Evolutionary conservation across 2,329 filamentous ascomycete genomes (phyloP).

Genomic region (Lachnellula subtilissima): DNA sequence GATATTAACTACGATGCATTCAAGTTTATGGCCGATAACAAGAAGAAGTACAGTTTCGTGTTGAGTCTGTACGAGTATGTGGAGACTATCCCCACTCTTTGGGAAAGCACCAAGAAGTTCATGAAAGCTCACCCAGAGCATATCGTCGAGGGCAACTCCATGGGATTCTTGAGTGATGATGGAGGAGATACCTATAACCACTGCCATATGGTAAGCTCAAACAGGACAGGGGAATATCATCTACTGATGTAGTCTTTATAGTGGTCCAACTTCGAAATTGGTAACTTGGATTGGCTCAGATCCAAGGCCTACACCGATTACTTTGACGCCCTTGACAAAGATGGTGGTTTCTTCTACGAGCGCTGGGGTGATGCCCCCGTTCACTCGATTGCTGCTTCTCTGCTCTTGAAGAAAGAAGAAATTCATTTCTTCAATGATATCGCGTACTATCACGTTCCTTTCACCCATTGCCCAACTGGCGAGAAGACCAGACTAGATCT

Average conservation of each 20-base stretch:
- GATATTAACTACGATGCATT: slow-evolving; percentile 95
- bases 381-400: slow-evolving; percentile 88
- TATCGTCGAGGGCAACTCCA: slow-evolving; percentile 75
- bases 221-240: not conserved
- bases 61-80: slow-evolving; percentile 94
- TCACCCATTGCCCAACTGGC: slow-evolving; percentile 93
- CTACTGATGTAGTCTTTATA: slow-evolving; percentile 37
- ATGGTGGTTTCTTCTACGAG: slow-evolving; percentile 98
- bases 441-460: slow-evolving; percentile 95
- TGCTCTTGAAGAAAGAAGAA: slow-evolving; percentile 87
- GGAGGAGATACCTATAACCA: slow-evolving; percentile 89
- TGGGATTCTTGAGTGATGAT: slow-evolving; percentile 89
- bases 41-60: slow-evolving; percentile 98
- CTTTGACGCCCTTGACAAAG: slow-evolving; percentile 80
- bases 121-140: slow-evolving; percentile 87
- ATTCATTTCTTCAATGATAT: slow-evolving; percentile 99
- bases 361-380: slow-evolving; percentile 97
- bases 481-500: slow-evolving; percentile 79
- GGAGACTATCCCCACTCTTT: slow-evolving; percentile 89
- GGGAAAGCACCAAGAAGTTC: slow-evolving; percentile 94
- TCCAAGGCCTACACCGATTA: slow-evolving; percentile 85
- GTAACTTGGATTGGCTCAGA: slow-evolving; percentile 88
- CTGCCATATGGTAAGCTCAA: slow-evolving; percentile 80
- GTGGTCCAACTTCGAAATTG: slow-evolving; percentile 99
- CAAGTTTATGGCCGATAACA: slow-evolving; percentile 90